Conservation (phyloP, 2,329 filamentous ascomycete species). For the Cladosporium sp. region DNA sequence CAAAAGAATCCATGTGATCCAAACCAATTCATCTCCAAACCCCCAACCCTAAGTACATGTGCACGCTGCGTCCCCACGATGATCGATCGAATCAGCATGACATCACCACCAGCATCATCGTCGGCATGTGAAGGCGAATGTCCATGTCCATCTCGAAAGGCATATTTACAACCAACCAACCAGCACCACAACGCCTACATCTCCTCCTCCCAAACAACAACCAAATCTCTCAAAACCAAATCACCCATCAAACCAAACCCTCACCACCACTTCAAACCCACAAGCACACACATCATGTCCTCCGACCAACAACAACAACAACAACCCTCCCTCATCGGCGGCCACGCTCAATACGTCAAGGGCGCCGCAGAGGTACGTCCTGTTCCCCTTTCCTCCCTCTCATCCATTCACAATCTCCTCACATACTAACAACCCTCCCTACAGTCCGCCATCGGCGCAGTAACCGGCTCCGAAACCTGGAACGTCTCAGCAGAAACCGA, state of each 20-base stretch:
- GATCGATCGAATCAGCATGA: slow-evolving; percentile 6
- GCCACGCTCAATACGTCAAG: slow-evolving; percentile 69
- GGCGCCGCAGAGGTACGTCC: slow-evolving; percentile 63
- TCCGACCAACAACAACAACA: slow-evolving; percentile 21
- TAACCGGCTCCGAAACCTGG: slow-evolving; percentile 66
- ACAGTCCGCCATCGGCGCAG: slow-evolving; percentile 61
- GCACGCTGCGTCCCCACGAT: not conserved
- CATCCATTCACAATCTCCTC: not conserved
- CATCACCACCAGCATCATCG: slow-evolving; percentile 15
- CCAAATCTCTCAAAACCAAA: not conserved
- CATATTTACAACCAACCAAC: not conserved
- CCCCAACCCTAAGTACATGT: not conserved
- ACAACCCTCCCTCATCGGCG: slow-evolving; percentile 61
- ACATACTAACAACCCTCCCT: slow-evolving; percentile 2
- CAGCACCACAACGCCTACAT: not conserved
- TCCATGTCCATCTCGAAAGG: not conserved
- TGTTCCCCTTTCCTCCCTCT: slow-evolving; percentile 10
- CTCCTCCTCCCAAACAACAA: not conserved
- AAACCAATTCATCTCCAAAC: too few species aligned
- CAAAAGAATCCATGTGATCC: too few species aligned
- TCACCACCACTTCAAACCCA: not conserved
- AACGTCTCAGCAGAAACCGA: slow-evolving; percentile 64
- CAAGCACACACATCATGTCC: slow-evolving; percentile 24
- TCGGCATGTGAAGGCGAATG: slow-evolving; percentile 13
- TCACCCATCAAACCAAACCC: not conserved